Evolutionary conservation across 2,329 filamentous ascomycete species (phyloP), one percentile per base, ranked within the genome.

Genomic region (Aureobasidium sp.): DNA sequence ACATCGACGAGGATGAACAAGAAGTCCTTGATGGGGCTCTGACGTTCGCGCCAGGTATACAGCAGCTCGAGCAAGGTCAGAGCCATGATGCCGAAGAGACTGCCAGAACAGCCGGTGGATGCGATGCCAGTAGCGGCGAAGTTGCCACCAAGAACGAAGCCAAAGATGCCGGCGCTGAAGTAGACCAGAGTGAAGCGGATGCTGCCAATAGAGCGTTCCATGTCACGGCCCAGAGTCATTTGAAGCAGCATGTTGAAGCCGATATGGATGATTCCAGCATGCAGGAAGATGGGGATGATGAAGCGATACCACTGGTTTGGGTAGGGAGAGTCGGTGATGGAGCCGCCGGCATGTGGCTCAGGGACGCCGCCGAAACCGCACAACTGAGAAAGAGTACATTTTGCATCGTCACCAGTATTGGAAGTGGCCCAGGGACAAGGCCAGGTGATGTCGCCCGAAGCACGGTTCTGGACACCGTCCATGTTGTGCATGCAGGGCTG

Each of bases 291-390:
- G 42, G 94, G 93, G 1, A 88, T 79, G 71, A 99, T 97, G 78
- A 99, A 97, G 64, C 94, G 89, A 76, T 84, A 99, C 94, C 94
- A 99, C 74, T 99, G 94, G 72, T 97, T 87, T 0, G 94, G 94
- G 64, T 84, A 81, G 2, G 87, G 79, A 11, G 74, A 72, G 64
- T 87, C 80, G 68, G 85, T 81, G 57, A 82, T 71, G 47, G 76
- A 74, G 45, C 79, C 77, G 29, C 72, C 72, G 20, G 73, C 68
- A 2, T 79, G 71, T 9, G 89, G 88, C 66, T 91, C 84, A 0
- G 86, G 87, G 6, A 91, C 86, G 64, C 88, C 88, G 62, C 81
- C 81, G 70, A 97, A 94, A 31, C 92, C 92, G 74, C 94, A 99
- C 17, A 96, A 82, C 17, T 93, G 78, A 11, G 85, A 87, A 11